A percentile compares a stretch with the other conserved stretches of the same genome.
These are phyloP conservation scores for Kurtzmaniella natalensis DNA, from an alignment of 1,139 yeast species.

Conservation along the genomic window DNA sequence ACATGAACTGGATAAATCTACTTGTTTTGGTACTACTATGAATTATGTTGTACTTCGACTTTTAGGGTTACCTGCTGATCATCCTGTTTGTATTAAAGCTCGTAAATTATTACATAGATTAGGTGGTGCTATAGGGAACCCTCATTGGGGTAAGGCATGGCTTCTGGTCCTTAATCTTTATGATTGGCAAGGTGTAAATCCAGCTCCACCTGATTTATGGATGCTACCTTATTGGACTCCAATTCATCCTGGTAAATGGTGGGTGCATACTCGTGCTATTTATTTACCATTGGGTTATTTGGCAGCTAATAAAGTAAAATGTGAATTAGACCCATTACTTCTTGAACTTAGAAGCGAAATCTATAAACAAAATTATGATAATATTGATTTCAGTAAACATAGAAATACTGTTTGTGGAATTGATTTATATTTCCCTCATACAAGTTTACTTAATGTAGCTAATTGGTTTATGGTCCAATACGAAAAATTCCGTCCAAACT, in stretches of 20 bases:
- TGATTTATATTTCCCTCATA: constrained; percentile 91
- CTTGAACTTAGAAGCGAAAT: constrained; percentile 70
- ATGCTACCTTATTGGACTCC: constrained; percentile 76
- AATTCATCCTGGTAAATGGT: constrained; percentile 95
- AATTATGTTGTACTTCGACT: constrained; percentile 78
- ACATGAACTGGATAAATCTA: constrained; percentile 85
- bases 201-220: constrained; percentile 97
- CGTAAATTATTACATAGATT: constrained; percentile 61
- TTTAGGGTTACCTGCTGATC: constrained; percentile 68
- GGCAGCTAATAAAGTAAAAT: constrained; percentile 51
- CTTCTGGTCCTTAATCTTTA: constrained; percentile 74
- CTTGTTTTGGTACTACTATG: constrained; percentile 91
- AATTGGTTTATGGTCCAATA: constrained; percentile 59
- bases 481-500: constrained; percentile 72
- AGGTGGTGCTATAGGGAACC: constrained; percentile 88
- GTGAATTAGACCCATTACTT: constrained; percentile 63
- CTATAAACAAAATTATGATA: constrained; percentile 50
- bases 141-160: constrained; percentile 99
- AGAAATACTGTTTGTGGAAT: constrained; percentile 88
- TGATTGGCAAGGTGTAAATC: constrained; percentile 96
- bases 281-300: constrained; percentile 85
- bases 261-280: constrained; percentile 97
- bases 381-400: constrained; percentile 63
- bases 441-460: constrained; percentile 57
- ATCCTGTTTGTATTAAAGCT: constrained; percentile 79